Percentiles rank a stretch among this genome's conserved stretches.
Conservation (phyloP, 306 rosid genomes). For the Sicyos edulis region DNA sequence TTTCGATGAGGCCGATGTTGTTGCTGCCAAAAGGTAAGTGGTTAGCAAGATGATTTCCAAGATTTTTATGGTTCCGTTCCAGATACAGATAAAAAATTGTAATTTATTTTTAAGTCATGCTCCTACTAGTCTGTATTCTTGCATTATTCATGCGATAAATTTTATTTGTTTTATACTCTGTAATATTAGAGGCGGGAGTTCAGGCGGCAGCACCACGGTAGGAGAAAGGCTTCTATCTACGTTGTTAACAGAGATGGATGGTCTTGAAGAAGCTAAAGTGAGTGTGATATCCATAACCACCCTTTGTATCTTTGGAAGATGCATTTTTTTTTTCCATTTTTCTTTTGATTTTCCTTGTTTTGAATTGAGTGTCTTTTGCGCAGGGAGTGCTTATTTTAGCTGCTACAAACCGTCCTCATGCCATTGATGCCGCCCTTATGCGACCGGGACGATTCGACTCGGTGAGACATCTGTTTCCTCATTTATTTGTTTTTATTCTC, state of each 20-base stretch:
- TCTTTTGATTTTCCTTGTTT: background rate
- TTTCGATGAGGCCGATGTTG: conserved; percentile 89
- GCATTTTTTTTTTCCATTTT: background rate
- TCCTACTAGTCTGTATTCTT: background rate
- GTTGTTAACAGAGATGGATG: conserved; percentile 90
- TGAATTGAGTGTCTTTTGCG: background rate
- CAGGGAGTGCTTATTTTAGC: conserved; percentile 94
- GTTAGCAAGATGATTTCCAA: background rate
- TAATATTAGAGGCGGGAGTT: conserved; percentile 65
- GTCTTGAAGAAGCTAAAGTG: conserved; percentile 88
- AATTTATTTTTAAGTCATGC: background rate
- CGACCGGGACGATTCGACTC: conserved; percentile 91
- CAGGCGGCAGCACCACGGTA: conserved; percentile 51
- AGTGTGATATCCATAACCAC: conserved; percentile 9
- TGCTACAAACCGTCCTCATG: conserved; percentile 91
- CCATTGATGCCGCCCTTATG: conserved; percentile 83
- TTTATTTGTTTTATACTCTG: conserved; percentile 3
- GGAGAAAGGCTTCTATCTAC: conserved; percentile 93
- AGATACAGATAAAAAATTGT: background rate
- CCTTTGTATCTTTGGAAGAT: background rate
- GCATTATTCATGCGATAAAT: background rate
- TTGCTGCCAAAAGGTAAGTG: conserved; percentile 82
- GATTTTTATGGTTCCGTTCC: conserved; percentile 2
- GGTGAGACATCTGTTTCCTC: conserved; percentile 34
- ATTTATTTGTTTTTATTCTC: background rate